Percentiles rank a stretch among this genome's conserved stretches.
phyloP scores from a whole-genome alignment of 768 basidiomycete genomes.

The Fomitopsis pulvina region DNA sequence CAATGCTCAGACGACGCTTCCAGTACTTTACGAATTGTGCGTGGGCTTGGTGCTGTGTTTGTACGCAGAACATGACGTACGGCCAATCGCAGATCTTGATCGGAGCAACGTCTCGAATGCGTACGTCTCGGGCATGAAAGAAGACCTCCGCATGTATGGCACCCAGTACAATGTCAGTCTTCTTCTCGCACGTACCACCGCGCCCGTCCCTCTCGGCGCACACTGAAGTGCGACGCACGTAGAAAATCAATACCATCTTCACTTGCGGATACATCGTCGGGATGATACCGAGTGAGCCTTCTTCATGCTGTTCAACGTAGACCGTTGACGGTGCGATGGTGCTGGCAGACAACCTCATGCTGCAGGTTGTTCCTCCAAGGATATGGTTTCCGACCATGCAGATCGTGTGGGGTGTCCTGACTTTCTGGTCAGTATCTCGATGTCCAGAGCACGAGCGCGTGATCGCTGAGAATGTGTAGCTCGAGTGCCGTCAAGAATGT shows the following conservation, averaged over 20 bases:
- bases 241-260: slow-evolving; percentile 66
- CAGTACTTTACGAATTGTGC: slow-evolving; percentile 65
- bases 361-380: slow-evolving; percentile 55
- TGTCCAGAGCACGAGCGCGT: background rate
- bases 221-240: background rate
- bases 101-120: slow-evolving; percentile 66
- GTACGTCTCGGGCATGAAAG: slow-evolving; percentile 75
- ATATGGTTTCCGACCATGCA: slow-evolving; percentile 65
- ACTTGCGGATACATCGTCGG: slow-evolving; percentile 73
- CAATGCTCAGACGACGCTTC: background rate
- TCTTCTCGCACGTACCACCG: background rate
- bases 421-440: slow-evolving; percentile 43
- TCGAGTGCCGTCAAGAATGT: slow-evolving; percentile 50
- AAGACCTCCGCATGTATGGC: slow-evolving; percentile 60
- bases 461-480: slow-evolving; percentile 23
- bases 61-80: background rate
- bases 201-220: too few species aligned
- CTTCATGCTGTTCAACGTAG: background rate
- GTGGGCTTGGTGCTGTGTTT: slow-evolving; percentile 6
- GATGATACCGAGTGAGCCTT: slow-evolving; percentile 55
- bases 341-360: slow-evolving; percentile 52
- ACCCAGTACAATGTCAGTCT: slow-evolving; percentile 50
- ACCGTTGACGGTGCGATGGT: background rate
- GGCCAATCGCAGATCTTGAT: slow-evolving; percentile 44
- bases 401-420: slow-evolving; percentile 58